Conservation (phyloP, 345 rosid species). For the Erysimum cheiranthoides region DNA sequence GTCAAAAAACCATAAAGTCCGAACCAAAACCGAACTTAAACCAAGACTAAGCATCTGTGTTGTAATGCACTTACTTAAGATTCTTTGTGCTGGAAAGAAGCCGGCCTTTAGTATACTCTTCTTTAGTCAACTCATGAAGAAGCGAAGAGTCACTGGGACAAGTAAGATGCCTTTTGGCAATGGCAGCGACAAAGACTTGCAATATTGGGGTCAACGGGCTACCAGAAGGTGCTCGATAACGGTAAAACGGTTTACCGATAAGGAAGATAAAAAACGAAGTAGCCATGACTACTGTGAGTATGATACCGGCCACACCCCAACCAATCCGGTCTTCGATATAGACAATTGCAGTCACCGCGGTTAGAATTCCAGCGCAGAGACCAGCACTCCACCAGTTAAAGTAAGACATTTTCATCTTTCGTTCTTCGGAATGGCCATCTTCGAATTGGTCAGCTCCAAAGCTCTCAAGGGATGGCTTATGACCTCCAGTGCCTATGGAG, state of each 20-base stretch:
- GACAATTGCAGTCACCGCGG: constrained; percentile 74
- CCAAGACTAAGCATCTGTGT: not conserved
- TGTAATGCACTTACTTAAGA: constrained; percentile 62
- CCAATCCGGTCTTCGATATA: constrained; percentile 79
- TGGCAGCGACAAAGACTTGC: constrained; percentile 80
- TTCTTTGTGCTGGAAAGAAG: constrained; percentile 67
- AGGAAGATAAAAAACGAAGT: constrained; percentile 65
- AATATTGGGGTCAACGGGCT: constrained; percentile 88
- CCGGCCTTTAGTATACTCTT: constrained; percentile 56
- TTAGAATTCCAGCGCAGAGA: constrained; percentile 72
- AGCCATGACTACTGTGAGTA: constrained; percentile 71
- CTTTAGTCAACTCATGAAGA: constrained; percentile 58
- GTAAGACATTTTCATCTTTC: constrained; percentile 86
- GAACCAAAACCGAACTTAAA: not conserved
- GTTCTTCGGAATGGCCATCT: constrained; percentile 69
- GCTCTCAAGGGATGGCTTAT: constrained; percentile 92
- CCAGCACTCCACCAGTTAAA: constrained; percentile 96
- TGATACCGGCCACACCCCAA: constrained; percentile 83
- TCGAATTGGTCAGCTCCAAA: constrained; percentile 98
- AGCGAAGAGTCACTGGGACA: constrained; percentile 59
- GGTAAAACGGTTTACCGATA: constrained; percentile 70
- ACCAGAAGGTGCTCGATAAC: constrained; percentile 69
- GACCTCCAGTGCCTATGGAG: constrained; percentile 94
- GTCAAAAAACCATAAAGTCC: not conserved
- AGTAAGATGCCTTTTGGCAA: constrained; percentile 70